These are phyloP conservation scores for Kodamaea restingae DNA, from an alignment of 805 yeast genomes.

Conservation along the genomic window DNA sequence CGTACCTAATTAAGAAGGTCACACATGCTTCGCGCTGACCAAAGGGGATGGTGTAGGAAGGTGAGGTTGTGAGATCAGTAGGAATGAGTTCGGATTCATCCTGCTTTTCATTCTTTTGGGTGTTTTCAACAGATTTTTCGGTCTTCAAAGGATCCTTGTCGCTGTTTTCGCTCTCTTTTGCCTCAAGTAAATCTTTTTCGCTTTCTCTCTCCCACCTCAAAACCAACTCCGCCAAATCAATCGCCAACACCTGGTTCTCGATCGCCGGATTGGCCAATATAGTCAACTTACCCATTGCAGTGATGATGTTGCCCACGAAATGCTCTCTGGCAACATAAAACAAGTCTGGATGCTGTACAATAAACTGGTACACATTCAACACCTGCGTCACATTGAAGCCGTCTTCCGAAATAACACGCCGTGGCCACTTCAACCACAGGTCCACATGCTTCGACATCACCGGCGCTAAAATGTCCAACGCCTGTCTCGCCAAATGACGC, in stretches of 20 bases:
- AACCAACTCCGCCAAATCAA: constrained; percentile 83
- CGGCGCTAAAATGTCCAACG: constrained; percentile 84
- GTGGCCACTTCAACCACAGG: constrained; percentile 91
- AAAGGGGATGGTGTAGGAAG: constrained; percentile 60
- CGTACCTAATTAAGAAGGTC: constrained; percentile 80
- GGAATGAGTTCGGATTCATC: not conserved
- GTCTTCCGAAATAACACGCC: constrained; percentile 87
- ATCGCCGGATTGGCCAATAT: constrained; percentile 69
- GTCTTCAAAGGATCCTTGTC: constrained; percentile 14
- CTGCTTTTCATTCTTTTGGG: constrained; percentile 2
- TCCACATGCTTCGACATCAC: constrained; percentile 68
- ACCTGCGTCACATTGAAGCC: constrained; percentile 85
- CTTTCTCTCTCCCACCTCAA: constrained; percentile 73
- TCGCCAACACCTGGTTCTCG: constrained; percentile 81
- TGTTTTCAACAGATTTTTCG: constrained; percentile 8
- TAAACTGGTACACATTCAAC: constrained; percentile 79
- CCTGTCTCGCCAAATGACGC: constrained; percentile 76
- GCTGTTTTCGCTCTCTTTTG: constrained; percentile 10
- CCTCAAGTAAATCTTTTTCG: constrained; percentile 2
- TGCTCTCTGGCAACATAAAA: constrained; percentile 86
- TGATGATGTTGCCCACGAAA: constrained; percentile 80
- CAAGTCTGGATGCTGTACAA: constrained; percentile 78
- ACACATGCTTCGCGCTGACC: constrained; percentile 86
- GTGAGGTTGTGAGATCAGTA: constrained; percentile 44
- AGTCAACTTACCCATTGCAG: constrained; percentile 89